Evolutionary conservation across 2,329 filamentous ascomycete genomes (phyloP), one percentile per base, ranked within the genome.

Genomic region (Cladosporium phlei): DNA sequence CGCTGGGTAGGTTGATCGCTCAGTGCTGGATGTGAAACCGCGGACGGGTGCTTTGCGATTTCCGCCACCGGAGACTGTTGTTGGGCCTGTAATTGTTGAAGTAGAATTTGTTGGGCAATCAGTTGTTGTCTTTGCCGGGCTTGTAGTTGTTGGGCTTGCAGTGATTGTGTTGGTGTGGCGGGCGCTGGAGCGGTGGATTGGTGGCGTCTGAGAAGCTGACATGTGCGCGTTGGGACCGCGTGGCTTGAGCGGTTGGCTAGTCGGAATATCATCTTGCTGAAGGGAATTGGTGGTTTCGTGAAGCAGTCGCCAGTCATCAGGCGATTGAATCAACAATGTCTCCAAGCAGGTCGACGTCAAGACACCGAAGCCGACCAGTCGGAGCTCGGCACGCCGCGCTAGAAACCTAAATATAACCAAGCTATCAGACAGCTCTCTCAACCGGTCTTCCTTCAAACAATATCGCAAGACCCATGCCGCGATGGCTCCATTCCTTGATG

Each of bases 21-120:
- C 2, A 47, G 19, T 5, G 45, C 45, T 21, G 45, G 45, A 35
- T 47, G 45, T 4, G 35, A 39, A 8, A 47, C 45, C 4, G 45
- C 14, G 12, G 45, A 47, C 4, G 45, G 45, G 16, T 47, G 45
- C n/a, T 11, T 45, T 24, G 32, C 24, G 10, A 29, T 17, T 19
- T 35, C 11, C 19, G 42, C 4, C 17, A 32, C 12, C n/a, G 30
- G 10, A 17, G 42, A 21, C n/a, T n/a, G n/a, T 29, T 35, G 30
- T 22, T 45, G 42, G 8, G 12, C 29, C 19, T 37, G 42, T 20
- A 12, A 19, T 19, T n/a, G n/a, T n/a, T n/a, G n/a, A n/a, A n/a
- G n/a, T n/a, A n/a, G n/a, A n/a, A n/a, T n/a, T n/a, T n/a, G n/a
- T n/a, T n/a, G n/a, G n/a, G n/a, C n/a, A n/a, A n/a, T n/a, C n/a